These are phyloP conservation scores for Spathaspora boniae DNA, from an alignment of 805 yeast species.

Conservation along the genomic window DNA sequence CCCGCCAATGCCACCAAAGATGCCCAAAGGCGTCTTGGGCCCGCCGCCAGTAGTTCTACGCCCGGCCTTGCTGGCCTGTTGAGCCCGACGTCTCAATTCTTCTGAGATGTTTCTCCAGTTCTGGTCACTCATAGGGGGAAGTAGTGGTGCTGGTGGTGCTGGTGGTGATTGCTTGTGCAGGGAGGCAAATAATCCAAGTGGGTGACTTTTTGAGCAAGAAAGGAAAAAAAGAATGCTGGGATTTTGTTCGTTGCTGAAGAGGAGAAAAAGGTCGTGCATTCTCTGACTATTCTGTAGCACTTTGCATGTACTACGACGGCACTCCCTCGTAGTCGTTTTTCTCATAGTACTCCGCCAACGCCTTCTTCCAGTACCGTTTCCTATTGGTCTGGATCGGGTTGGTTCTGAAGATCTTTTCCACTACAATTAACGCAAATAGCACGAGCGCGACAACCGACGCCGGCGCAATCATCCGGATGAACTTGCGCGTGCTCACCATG, in stretches of 20 bases:
- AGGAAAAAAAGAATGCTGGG: too few relatives aligned
- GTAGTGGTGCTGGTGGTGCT: too few relatives aligned
- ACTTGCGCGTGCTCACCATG: conserved; percentile 50
- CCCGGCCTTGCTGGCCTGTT: conserved; percentile 15
- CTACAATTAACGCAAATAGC: conserved; percentile 47
- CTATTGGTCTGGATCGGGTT: conserved; percentile 72
- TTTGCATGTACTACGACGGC: conserved; percentile 56
- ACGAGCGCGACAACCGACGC: conserved; percentile 56
- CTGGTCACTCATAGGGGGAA: conserved; percentile 40
- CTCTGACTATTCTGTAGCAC: background rate
- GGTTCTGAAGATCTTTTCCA: conserved; percentile 50
- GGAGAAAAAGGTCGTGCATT: background rate
- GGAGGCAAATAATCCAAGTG: background rate
- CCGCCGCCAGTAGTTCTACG: conserved; percentile 13
- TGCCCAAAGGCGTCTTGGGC: conserved; percentile 34
- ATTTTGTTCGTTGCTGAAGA: too few relatives aligned
- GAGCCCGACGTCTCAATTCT: conserved; percentile 40
- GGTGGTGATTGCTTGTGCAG: conserved; percentile 1
- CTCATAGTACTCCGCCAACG: conserved; percentile 49
- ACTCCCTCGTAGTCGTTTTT: conserved; percentile 81
- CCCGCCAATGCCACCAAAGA: conserved; percentile 43
- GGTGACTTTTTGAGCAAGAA: conserved; percentile 1
- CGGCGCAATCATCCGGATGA: conserved; percentile 64
- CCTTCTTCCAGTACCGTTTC: conserved; percentile 59
- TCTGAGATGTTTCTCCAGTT: conserved; percentile 40